phyloP scores from a whole-genome alignment of 2,329 filamentous ascomycete genomes.

The Phyllosticta citriasiana region DNA sequence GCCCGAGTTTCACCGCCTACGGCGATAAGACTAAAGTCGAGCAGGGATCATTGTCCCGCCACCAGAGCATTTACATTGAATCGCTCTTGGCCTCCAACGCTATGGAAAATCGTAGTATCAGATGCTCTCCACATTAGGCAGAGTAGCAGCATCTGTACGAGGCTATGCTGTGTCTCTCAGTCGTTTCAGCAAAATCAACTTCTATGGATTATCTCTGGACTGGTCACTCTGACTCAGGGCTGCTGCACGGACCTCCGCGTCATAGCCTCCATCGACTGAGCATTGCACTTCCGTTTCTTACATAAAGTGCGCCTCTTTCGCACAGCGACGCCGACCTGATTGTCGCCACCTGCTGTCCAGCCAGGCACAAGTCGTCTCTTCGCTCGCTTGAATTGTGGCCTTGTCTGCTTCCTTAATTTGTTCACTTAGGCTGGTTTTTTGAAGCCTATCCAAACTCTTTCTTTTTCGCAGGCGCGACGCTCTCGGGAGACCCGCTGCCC shows the following conservation, averaged over 20 bases:
- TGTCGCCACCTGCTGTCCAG: constrained; percentile 2
- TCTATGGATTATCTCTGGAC: background rate
- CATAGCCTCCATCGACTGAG: background rate
- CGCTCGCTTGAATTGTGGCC: background rate
- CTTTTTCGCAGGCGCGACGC: background rate
- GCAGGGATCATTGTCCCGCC: background rate
- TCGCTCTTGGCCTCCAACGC: background rate
- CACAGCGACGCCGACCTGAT: background rate
- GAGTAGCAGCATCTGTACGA: background rate
- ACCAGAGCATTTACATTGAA: background rate
- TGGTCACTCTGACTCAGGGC: background rate
- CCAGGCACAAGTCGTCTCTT: background rate
- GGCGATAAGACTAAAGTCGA: background rate
- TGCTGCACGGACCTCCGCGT: background rate
- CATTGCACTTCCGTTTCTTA: constrained; percentile 1
- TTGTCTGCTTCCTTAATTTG: constrained; percentile 13
- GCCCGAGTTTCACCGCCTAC: background rate
- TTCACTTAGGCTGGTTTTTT: constrained; percentile 23
- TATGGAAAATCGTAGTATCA: background rate
- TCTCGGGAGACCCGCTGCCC: background rate
- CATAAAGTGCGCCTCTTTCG: background rate
- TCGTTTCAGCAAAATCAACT: background rate
- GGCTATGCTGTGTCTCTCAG: background rate
- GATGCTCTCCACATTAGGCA: background rate
- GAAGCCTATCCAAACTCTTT: constrained; percentile 15